These are phyloP conservation scores for Zymoseptoria brevis DNA, from an alignment of 2,329 filamentous ascomycete genomes.

Conservation along the genomic window DNA sequence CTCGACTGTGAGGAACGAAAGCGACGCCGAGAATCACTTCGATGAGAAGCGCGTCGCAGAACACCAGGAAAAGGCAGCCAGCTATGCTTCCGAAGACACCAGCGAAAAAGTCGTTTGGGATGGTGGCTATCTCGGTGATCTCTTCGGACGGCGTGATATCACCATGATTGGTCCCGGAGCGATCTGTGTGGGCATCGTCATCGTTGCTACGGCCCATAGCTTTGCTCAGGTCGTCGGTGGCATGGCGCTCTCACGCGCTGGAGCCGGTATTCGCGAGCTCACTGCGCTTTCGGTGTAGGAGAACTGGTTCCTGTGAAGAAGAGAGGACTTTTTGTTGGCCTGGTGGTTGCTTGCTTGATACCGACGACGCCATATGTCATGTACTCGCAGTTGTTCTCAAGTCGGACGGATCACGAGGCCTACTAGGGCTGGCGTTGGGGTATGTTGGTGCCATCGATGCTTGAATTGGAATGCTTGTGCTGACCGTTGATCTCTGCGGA, in stretches of 20 bases:
- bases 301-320: constrained; percentile 11
- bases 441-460: background rate
- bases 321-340: constrained; percentile 7
- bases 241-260: constrained; percentile 8
- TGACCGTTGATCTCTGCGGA: background rate
- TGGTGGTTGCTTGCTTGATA: constrained; percentile 7
- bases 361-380: constrained; percentile 13
- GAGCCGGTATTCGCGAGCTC: constrained; percentile 11
- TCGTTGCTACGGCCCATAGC: constrained; percentile 8
- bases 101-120: background rate
- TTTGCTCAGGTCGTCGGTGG: constrained; percentile 8
- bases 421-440: background rate
- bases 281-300: constrained; percentile 10
- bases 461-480: background rate
- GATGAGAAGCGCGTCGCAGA: background rate
- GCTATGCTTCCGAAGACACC: background rate
- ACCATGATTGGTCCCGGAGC: constrained; percentile 5
- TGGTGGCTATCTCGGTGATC: constrained; percentile 10
- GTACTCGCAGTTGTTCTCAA: constrained; percentile 11
- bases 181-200: constrained; percentile 7
- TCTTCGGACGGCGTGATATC: constrained; percentile 9
- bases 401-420: background rate
- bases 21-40: background rate
- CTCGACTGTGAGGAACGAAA: background rate
- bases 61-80: background rate